Percentiles rank a stretch among this genome's conserved stretches.
Conservation (phyloP, 2,329 filamentous ascomycete species). For the Aspergillus sp. region DNA sequence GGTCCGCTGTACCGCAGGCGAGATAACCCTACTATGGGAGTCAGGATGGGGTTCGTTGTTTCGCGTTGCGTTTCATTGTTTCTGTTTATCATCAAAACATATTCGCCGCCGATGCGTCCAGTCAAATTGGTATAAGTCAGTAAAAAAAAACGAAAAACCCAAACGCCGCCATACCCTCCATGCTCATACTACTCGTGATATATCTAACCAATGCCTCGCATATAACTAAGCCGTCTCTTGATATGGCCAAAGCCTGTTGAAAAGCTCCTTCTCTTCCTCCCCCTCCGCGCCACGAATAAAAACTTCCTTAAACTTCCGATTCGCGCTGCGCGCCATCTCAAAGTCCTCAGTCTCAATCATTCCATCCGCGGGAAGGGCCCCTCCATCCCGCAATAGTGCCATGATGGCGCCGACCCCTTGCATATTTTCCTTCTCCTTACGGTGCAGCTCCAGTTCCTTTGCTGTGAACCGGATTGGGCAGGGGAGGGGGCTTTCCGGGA, state of each 20-base stretch:
- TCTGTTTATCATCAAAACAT: no score
- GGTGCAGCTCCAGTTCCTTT: background rate
- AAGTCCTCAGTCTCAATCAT: conserved; percentile 3
- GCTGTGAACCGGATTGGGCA: conserved; percentile 1
- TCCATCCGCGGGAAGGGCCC: background rate
- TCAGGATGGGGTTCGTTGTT: no score
- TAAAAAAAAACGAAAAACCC: no score
- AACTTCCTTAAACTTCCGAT: background rate
- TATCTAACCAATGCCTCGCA: no score
- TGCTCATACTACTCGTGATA: no score
- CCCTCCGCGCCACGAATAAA: conserved; percentile 8
- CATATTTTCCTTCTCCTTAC: background rate
- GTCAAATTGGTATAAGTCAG: no score
- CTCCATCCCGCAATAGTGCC: background rate
- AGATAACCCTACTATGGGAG: no score
- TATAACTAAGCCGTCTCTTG: background rate
- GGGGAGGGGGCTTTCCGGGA: background rate
- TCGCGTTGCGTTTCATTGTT: no score
- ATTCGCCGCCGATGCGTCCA: no score
- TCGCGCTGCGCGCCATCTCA: background rate
- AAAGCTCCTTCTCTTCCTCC: conserved; percentile 8
- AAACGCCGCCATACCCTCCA: no score
- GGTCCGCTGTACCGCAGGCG: no score
- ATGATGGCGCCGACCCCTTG: background rate
- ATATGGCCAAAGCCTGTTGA: conserved; percentile 16